Evolutionary conservation across 805 yeast species (phyloP), one percentile per base, ranked within the genome.

Genomic region (Monosporozyma yasuniensis): DNA sequence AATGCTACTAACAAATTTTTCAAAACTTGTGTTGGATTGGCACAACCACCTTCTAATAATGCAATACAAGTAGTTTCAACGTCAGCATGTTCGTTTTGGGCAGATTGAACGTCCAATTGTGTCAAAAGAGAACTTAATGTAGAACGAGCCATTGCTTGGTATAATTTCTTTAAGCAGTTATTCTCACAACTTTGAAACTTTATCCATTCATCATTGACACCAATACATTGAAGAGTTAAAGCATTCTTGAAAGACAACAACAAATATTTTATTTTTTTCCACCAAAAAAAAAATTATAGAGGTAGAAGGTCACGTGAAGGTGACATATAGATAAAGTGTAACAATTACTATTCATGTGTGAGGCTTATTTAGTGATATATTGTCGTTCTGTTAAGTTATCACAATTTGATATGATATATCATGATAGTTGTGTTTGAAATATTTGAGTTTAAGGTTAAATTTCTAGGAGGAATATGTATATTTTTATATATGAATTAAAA

Each of bases 1-100:
- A 81, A 66, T 2, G 89, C 75, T 4, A 81, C 80, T 32, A 83
- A 61, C 55, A 80, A 79, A 46, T 71, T 67, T 52, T 67, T 74
- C 38, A 77, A 47, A 10, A 60, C 54, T 10, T 49, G 48, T 11
- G 49, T 55, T 8, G 57, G 60, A 27, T 57, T 54, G 0, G 55
- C 44, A 30, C 64, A 54, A 21, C 61, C 57, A 23, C 48, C 54
- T 6, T 52, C 53, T 35, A 63, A 50, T 25, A 64, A 49, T 34
- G 59, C 49, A 23, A 51, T n/a, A 49, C 68, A 58, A 1, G 61
- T 59, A 19, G 54, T 54, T 42, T 61, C 63, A 11, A 60, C 67
- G 42, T 60, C 58, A 2, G 55, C 45, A 49, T 61, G 63, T 37
- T 60, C 61, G 47, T 61, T 62, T 41, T 60, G 59, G 10, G 59